Evolutionary conservation across 208 protist genomes (phyloP).

Genomic region (Leishmania aethiopica): DNA sequence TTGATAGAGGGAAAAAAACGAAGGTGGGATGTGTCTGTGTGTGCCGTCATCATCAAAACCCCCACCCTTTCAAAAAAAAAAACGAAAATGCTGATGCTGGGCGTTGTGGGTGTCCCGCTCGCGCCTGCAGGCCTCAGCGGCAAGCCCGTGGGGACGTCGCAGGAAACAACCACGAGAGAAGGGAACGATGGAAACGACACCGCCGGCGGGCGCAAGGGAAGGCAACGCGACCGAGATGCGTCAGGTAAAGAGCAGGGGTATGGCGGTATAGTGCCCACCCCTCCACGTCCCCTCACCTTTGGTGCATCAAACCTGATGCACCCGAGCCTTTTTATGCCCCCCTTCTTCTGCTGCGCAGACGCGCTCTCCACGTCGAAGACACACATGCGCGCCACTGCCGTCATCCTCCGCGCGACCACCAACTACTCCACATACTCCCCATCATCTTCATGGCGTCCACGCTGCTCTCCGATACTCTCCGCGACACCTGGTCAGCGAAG

Average conservation of each 20-base stretch:
- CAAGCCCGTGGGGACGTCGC: not conserved
- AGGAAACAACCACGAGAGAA: not conserved
- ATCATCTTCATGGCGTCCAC: slow-evolving; percentile 35
- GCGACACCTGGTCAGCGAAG: slow-evolving; percentile 43
- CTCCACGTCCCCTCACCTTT: not conserved
- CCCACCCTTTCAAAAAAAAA: not conserved
- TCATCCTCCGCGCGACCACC: slow-evolving; percentile 19
- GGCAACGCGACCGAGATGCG: not conserved
- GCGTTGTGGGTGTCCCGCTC: not conserved
- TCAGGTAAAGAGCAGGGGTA: not conserved
- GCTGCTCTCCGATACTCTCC: slow-evolving; percentile 28
- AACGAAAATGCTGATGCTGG: no score
- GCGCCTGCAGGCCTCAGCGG: not conserved
- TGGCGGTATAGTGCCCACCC: not conserved
- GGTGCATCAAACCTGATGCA: not conserved
- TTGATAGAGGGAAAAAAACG: not conserved
- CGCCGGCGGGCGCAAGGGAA: not conserved
- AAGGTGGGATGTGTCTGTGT: not conserved
- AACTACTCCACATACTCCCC: slow-evolving; percentile 29
- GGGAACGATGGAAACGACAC: not conserved
- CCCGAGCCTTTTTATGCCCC: not conserved
- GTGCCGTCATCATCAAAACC: not conserved
- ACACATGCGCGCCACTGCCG: not conserved
- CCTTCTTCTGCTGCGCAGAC: not conserved
- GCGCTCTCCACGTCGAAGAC: not conserved